Evolutionary conservation across 2,329 filamentous ascomycete species (phyloP).

Genomic region (Neopestalotiopsis sp.): DNA sequence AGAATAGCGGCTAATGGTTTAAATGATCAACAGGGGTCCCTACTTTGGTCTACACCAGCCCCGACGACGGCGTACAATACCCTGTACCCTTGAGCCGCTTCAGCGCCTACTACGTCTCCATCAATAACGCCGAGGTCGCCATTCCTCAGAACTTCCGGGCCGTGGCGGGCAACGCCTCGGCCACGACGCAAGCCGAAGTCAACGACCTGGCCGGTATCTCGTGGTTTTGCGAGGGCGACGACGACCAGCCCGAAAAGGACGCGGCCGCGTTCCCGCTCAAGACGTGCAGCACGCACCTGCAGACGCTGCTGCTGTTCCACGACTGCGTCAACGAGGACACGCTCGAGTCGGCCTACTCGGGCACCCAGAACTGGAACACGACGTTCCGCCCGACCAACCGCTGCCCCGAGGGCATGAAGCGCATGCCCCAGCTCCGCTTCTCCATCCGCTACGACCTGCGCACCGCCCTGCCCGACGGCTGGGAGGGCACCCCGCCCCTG

Average conservation of each 20-base stretch:
- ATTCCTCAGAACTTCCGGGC: constrained; percentile 29
- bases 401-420: constrained; percentile 45
- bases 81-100: constrained; percentile 28
- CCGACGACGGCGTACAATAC: constrained; percentile 50
- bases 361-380: constrained; percentile 30
- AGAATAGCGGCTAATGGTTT: neutral
- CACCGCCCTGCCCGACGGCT: constrained; percentile 43
- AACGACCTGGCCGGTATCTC: constrained; percentile 27
- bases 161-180: constrained; percentile 45
- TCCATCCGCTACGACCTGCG: constrained; percentile 49
- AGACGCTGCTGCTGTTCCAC: constrained; percentile 57
- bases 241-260: constrained; percentile 49
- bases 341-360: constrained; percentile 36
- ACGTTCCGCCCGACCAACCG: constrained; percentile 27
- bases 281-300: constrained; percentile 67
- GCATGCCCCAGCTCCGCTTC: constrained; percentile 51
- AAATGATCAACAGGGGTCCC: constrained; percentile 14
- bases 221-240: constrained; percentile 31
- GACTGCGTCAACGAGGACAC: constrained; percentile 43
- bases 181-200: constrained; percentile 45
- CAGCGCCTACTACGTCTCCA: constrained; percentile 29
- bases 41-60: constrained; percentile 29
- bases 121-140: constrained; percentile 26
- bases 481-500: constrained; percentile 45
- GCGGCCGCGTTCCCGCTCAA: constrained; percentile 76